Percentiles rank a stretch among this genome's conserved stretches.
Evolutionary conservation across 2,329 filamentous ascomycete species (phyloP).

Genomic region (Xylaria sp.): DNA sequence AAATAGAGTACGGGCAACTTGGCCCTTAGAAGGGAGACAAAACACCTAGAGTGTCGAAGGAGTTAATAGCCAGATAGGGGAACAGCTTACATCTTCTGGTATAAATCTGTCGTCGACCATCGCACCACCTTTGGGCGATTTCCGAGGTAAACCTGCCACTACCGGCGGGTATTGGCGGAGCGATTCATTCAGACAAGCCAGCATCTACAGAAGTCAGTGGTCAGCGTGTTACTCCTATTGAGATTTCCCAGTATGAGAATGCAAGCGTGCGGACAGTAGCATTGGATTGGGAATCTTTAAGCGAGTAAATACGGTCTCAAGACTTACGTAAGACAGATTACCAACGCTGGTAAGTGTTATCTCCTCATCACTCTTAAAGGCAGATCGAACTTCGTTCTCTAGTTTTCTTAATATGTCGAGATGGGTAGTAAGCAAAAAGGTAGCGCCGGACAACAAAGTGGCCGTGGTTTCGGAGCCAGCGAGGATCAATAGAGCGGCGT

Average conservation of each 20-base stretch:
- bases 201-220: slow-evolving; percentile 41
- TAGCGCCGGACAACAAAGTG: slow-evolving; percentile 53
- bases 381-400: slow-evolving; percentile 52
- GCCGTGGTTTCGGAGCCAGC: slow-evolving; percentile 64
- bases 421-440: slow-evolving; percentile 54
- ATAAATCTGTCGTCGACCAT: slow-evolving; percentile 41
- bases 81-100: slow-evolving; percentile 40
- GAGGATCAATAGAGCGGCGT: slow-evolving; percentile 49
- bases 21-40: neutral
- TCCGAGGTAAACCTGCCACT: slow-evolving; percentile 38
- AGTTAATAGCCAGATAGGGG: neutral
- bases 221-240: slow-evolving; percentile 6
- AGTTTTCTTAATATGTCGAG: slow-evolving; percentile 49
- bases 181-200: slow-evolving; percentile 55
- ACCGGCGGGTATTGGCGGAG: slow-evolving; percentile 55
- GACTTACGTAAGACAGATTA: slow-evolving; percentile 49
- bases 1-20: neutral
- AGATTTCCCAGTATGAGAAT: neutral
- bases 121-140: slow-evolving; percentile 39
- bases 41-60: neutral
- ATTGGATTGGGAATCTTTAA: neutral
- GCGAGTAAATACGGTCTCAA: neutral
- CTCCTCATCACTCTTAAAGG: slow-evolving; percentile 51
- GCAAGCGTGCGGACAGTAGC: too few species aligned
- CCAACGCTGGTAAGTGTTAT: slow-evolving; percentile 52